phyloP scores from a whole-genome alignment of 768 basidiomycete species.

The Podaxis sp. region DNA sequence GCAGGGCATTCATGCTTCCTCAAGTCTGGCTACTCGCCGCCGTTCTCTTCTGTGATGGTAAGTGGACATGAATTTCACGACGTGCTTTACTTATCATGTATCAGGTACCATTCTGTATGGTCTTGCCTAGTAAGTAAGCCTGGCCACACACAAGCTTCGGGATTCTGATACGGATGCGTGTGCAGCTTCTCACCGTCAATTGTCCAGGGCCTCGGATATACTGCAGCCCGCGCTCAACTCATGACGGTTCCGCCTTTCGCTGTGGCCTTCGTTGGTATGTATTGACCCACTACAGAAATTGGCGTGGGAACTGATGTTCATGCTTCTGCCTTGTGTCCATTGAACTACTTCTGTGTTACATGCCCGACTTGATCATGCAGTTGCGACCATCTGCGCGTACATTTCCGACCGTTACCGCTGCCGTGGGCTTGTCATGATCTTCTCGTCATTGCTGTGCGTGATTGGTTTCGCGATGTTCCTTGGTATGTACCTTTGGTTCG shows the following conservation, averaged over 20 bases:
- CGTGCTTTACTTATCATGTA: not conserved
- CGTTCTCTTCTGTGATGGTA: conserved; percentile 50
- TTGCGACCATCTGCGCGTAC: conserved; percentile 33
- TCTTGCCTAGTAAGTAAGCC: conserved; percentile 40
- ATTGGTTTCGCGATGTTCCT: conserved; percentile 57
- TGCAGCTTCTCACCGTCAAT: conserved; percentile 70
- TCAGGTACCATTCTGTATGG: conserved; percentile 41
- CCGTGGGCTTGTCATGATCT: conserved; percentile 43
- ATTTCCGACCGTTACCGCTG: conserved; percentile 50
- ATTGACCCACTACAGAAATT: not conserved
- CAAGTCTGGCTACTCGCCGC: conserved; percentile 52
- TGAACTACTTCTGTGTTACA: too few relatives aligned
- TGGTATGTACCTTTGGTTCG: conserved; percentile 26
- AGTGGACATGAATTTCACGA: not conserved
- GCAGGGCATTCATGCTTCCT: conserved; percentile 40
- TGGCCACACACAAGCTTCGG: not conserved
- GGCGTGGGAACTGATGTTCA: not conserved
- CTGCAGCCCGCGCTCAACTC: conserved; percentile 49
- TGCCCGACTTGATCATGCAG: conserved; percentile 14
- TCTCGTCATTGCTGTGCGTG: conserved; percentile 36
- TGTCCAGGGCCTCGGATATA: conserved; percentile 56
- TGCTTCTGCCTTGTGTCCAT: not conserved
- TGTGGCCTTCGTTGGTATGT: conserved; percentile 43
- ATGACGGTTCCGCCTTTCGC: conserved; percentile 61
- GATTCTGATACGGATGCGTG: not conserved